Percentiles rank a stretch among this genome's conserved stretches.
Evolutionary conservation across 768 basidiomycete genomes (phyloP).

Genomic region (Calocera viscosa): DNA sequence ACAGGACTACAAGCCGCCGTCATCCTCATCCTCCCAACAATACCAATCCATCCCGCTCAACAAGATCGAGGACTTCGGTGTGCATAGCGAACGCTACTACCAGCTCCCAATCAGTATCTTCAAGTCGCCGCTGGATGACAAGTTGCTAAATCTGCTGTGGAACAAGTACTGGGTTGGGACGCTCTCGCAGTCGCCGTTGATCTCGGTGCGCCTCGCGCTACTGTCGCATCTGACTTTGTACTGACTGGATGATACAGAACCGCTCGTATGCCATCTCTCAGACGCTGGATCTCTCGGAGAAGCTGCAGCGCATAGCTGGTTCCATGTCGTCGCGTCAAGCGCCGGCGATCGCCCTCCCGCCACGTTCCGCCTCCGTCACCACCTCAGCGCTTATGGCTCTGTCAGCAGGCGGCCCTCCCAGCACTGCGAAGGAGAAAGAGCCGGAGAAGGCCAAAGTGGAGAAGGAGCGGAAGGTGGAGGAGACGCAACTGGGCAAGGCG

Average conservation of each 20-base stretch:
- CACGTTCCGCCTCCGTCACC: not conserved
- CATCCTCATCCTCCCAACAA: constrained; percentile 45
- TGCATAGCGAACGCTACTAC: constrained; percentile 94
- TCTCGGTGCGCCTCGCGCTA: constrained; percentile 49
- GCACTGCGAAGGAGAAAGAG: constrained; percentile 28
- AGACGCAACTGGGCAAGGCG: constrained; percentile 75
- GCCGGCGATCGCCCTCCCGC: constrained; percentile 13
- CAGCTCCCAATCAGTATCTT: constrained; percentile 89
- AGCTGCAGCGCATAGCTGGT: constrained; percentile 35
- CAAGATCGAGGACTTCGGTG: constrained; percentile 99
- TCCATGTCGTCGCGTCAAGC: constrained; percentile 20
- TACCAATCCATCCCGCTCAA: constrained; percentile 92
- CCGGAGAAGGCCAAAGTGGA: constrained; percentile 22
- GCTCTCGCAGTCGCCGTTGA: constrained; percentile 79
- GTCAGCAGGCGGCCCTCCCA: constrained; percentile 17
- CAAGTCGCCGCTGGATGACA: constrained; percentile 78
- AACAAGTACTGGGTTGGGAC: constrained; percentile 99
- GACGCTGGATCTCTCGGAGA: constrained; percentile 78
- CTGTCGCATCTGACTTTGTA: not conserved
- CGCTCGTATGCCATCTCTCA: constrained; percentile 89
- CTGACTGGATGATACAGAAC: constrained; percentile 42
- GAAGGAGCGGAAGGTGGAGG: constrained; percentile 74
- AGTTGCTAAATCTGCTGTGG: constrained; percentile 83
- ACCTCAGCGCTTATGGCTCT: constrained; percentile 6
- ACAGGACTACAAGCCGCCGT: constrained; percentile 76